These are phyloP conservation scores for Candida broadrunensis DNA, from an alignment of 805 yeast genomes.

Conservation along the genomic window DNA sequence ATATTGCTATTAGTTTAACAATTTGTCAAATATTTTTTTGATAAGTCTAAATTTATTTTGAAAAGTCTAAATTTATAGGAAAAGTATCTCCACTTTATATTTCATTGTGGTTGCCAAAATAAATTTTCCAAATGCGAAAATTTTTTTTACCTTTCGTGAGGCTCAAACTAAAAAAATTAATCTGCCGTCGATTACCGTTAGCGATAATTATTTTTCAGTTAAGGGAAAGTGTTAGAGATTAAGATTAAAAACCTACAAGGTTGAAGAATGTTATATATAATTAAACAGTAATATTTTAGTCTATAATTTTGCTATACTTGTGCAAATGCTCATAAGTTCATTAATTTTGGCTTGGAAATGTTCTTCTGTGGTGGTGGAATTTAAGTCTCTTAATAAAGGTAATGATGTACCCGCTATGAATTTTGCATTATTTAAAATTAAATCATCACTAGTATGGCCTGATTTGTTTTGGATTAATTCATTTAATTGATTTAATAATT, in stretches of 20 bases:
- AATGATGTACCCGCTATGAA: not conserved
- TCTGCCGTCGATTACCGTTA: slow-evolving; percentile 1
- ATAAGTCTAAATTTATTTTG: too few relatives aligned
- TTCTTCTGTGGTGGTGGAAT: too few relatives aligned
- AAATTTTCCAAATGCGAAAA: not conserved
- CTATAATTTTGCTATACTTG: too few relatives aligned
- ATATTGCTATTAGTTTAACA: too few relatives aligned
- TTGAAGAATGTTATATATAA: not conserved
- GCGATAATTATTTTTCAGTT: not conserved
- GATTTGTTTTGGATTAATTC: not conserved
- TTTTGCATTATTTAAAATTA: not conserved
- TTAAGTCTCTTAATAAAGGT: not conserved
- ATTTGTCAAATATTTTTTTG: too few relatives aligned
- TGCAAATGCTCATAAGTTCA: too few relatives aligned
- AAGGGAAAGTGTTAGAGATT: not conserved
- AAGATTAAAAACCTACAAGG: not conserved
- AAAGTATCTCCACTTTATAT: not conserved
- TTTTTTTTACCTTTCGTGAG: not conserved
- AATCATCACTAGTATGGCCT: not conserved
- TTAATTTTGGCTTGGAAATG: too few relatives aligned
- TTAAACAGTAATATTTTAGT: too few relatives aligned
- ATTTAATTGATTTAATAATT: slow-evolving; percentile 7
- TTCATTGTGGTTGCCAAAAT: not conserved
- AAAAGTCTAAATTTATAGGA: too few relatives aligned
- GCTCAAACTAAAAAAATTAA: not conserved